Base-by-base conservation (phyloP, 164 flowering plant species). In the Annona cherimola region DNA sequence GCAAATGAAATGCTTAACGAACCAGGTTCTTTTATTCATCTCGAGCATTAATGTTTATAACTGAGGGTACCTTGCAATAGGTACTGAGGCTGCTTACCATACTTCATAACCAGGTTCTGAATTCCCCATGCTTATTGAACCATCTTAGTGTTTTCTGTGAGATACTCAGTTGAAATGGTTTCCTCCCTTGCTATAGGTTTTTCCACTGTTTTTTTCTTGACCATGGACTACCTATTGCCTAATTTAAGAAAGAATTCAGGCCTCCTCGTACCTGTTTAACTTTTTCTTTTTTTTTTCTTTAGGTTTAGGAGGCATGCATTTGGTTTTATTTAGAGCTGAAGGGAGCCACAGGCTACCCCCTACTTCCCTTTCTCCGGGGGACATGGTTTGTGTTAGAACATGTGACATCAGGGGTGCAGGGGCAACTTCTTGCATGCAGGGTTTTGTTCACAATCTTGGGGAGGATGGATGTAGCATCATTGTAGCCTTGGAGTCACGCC, bases 301-400 rank as follows among this genome's bases (percentile, higher is more conserved):
- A 91, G 97, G 97, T 64, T 79, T 94, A 70, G 98, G 98, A 50
- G 98, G 98, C 63, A 86, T 94, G 98, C 96, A 91, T 83, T 79
- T 88, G 78, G 96, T 94, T 19, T 59, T 84, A 81, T 91, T 94
- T 78, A 87, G 81, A 81, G 90, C 84, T 67, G 98, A 92, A 80
- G 89, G 96, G 42, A 85, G 80, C 77, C 97, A 92, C 76, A 84
- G 93, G 45, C 76, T 94, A 68, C 98, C 98, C 2, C 98, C 98
- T 19, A 88, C 94, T 4, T 91, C 86, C 35, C 94, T 94, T 63
- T 90, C 97, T 69, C 98, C 96, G 5, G 98, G 98, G 45, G 98
- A 94, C 78, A 88, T 92, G 97, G 98, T 92, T 65, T 94, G 98
- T 71, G 92, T 94, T 59, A 85, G 98, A 77, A 86, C 72, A 39